Percentiles rank a stretch among this genome's conserved stretches.
Conservation (phyloP, 2,329 filamentous ascomycete genomes). For the Amauroascus niger region DNA sequence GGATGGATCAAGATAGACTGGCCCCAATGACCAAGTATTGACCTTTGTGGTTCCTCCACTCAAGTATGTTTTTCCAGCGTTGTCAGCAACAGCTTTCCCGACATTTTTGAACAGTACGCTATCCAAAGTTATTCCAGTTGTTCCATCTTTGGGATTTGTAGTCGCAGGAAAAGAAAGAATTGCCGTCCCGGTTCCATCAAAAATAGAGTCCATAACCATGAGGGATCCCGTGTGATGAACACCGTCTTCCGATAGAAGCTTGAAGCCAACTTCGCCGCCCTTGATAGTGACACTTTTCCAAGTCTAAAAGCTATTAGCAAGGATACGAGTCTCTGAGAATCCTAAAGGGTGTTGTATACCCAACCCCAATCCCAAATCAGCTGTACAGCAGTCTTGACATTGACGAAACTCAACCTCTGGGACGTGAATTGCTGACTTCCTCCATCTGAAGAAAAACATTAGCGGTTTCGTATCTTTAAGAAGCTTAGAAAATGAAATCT, state of each 20-base stretch:
- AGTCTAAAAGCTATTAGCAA: conserved; percentile 30
- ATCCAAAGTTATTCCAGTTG: conserved; percentile 11
- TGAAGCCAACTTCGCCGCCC: conserved; percentile 43
- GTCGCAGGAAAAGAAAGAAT: conserved; percentile 24
- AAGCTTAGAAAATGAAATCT: conserved; percentile 31
- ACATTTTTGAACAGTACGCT: conserved; percentile 8
- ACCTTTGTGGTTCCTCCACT: neutral
- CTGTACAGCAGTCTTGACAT: conserved; percentile 45
- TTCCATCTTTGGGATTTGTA: neutral
- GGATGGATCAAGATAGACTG: conserved; percentile 2
- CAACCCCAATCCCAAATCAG: conserved; percentile 52
- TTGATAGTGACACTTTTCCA: conserved; percentile 43
- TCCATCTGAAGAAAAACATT: neutral
- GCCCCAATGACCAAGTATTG: conserved; percentile 9
- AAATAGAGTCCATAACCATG: conserved; percentile 45
- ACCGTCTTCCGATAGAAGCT: conserved; percentile 28
- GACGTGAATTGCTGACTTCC: conserved; percentile 51
- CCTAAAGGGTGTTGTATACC: too few relatives aligned
- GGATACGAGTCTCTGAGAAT: too few relatives aligned
- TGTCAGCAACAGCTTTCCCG: neutral
- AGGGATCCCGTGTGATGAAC: conserved; percentile 44
- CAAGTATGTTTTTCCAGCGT: too few relatives aligned
- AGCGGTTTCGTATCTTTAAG: conserved; percentile 6
- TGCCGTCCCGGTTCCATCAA: conserved; percentile 41
- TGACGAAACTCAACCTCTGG: conserved; percentile 45